Base-by-base conservation (phyloP, 257 asterid species). In the Euphrasia confusa region DNA sequence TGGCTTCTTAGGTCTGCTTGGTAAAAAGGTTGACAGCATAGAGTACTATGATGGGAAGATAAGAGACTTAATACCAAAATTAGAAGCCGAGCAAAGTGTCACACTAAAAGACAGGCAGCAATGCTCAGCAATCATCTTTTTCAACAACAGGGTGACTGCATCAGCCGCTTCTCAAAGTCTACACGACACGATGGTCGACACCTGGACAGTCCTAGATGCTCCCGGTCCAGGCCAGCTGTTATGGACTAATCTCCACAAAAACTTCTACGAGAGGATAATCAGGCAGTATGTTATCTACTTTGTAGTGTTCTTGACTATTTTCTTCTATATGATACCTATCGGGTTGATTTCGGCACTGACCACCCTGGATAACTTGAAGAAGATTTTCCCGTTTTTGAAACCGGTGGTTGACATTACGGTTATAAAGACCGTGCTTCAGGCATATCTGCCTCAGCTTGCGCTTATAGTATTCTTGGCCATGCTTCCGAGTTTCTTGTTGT, bases 391-490 rank as follows among this genome's bases (percentile, higher is more conserved):
- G 0, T 89, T 92, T 58, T 44, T 86, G 32, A 82, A 92, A 71
- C 80, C 85, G 2, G 58, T 92, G 39, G 75, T 89, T 47, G 76
- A 80, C 8, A 63, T 30, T 59, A 5, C 63, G 0, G 73, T 52
- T 3, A 26, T 89, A 60, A 86, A 62, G 80, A 87, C 99, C 13
- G 78, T 92, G 52, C 75, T 92, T 6, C 88, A 83, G 74, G 99
- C 99, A 0, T 92, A 69, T 76, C 74, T 92, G 66, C 99, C 99
- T 65, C 99, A 92, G 81, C 70, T 92, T 24, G 99, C 96, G 0
- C 99, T 92, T 57, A 72, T 92, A 35, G 8, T 86, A 21, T 92
- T 92, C 62, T 61, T 92, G 79, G 89, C 99, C n/a, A 65, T 92
- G 74, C 72, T 92, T 69, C 96, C 99, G 0, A 76, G 50, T 58